A percentile compares a stretch with the other conserved stretches of the same genome.
phyloP scores from a whole-genome alignment of 2,329 filamentous ascomycete species.

The Colletotrichum coccodes region DNA sequence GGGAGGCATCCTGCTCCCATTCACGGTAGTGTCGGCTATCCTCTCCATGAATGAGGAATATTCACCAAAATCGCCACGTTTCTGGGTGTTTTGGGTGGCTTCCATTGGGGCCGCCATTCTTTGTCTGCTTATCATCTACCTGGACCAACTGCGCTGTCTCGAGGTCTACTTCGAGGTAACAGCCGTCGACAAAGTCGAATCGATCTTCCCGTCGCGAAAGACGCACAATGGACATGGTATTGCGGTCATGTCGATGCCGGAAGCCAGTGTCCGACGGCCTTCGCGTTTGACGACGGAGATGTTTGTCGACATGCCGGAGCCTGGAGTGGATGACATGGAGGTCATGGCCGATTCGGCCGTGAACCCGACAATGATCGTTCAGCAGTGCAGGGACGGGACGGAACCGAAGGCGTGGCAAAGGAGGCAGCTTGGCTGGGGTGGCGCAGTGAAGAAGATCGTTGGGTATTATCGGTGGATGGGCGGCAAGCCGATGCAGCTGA shows the following conservation, averaged over 20 bases:
- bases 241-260: constrained; percentile 42
- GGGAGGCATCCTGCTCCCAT: constrained; percentile 58
- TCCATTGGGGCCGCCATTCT: constrained; percentile 49
- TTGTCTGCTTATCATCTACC: constrained; percentile 56
- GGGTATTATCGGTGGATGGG: constrained; percentile 43
- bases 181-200: constrained; percentile 38
- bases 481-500: constrained; percentile 27
- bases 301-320: constrained; percentile 30
- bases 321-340: constrained; percentile 30
- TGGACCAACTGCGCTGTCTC: constrained; percentile 56
- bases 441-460: constrained; percentile 54
- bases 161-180: constrained; percentile 59
- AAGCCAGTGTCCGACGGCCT: not conserved
- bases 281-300: constrained; percentile 29
- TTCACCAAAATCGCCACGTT: constrained; percentile 50
- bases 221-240: not conserved
- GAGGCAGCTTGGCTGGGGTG: constrained; percentile 56
- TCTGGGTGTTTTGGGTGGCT: constrained; percentile 61
- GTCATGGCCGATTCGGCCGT: constrained; percentile 34
- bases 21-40: constrained; percentile 58
- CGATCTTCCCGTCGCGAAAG: constrained; percentile 1
- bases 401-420: constrained; percentile 51
- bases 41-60: constrained; percentile 58
- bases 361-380: constrained; percentile 41
- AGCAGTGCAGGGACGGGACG: constrained; percentile 40